Percentiles rank a stretch among this genome's conserved stretches.
phyloP scores from a whole-genome alignment of 139 green algal genomes.

The Chlorokybus atmophyticus region DNA sequence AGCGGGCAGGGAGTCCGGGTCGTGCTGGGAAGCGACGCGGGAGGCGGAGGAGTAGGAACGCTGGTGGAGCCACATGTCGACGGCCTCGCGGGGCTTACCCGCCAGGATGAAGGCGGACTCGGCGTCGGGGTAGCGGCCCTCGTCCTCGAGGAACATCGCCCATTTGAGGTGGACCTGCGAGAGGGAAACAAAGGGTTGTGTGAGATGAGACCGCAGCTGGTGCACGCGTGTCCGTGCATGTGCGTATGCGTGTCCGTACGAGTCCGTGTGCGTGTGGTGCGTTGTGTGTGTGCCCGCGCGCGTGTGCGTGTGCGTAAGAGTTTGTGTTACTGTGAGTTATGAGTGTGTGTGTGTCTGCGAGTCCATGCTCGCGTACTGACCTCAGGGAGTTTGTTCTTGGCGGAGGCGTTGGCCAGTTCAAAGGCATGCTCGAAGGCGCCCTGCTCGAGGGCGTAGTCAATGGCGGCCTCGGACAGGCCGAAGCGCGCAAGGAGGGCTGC shows the following conservation, averaged over 20 bases:
- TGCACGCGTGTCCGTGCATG: too few species aligned
- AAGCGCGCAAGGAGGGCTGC: slow-evolving; percentile 44
- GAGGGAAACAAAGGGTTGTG: not conserved
- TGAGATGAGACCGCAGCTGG: too few species aligned
- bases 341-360: too few species aligned
- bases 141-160: slow-evolving; percentile 76
- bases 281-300: too few species aligned
- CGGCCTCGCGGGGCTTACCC: slow-evolving; percentile 56
- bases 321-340: too few species aligned
- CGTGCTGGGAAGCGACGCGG: slow-evolving; percentile 50
- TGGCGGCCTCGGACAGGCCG: slow-evolving; percentile 45
- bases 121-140: slow-evolving; percentile 46
- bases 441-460: slow-evolving; percentile 27
- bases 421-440: slow-evolving; percentile 59
- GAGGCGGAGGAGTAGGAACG: slow-evolving; percentile 56
- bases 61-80: slow-evolving; percentile 68
- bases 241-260: too few species aligned
- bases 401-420: slow-evolving; percentile 30
- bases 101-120: slow-evolving; percentile 33
- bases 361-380: too few species aligned
- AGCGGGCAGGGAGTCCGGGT: slow-evolving; percentile 39
- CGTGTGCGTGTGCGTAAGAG: too few species aligned
- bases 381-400: slow-evolving; percentile 51
- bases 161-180: slow-evolving; percentile 54
- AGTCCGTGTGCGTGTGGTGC: not conserved